phyloP scores from a whole-genome alignment of 495 filamentous ascomycete species.

The Trichocladium antarcticum region DNA sequence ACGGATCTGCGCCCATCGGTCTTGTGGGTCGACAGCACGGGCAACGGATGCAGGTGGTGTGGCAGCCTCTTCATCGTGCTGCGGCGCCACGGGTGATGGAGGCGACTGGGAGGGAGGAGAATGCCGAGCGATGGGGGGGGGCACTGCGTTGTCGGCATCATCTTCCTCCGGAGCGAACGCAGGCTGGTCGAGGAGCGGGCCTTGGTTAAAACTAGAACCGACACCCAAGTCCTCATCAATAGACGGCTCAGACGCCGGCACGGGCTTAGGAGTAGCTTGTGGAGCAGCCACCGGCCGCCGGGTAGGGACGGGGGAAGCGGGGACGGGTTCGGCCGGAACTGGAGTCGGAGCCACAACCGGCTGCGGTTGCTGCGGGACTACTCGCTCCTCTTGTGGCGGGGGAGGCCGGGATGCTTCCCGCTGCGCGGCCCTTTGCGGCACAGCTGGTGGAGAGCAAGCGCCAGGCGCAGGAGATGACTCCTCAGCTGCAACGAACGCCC shows the following conservation, averaged over 20 bases:
- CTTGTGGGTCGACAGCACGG: constrained; percentile 36
- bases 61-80: neutral
- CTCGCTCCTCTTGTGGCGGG: constrained; percentile 23
- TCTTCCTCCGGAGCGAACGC: constrained; percentile 66
- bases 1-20: constrained; percentile 89
- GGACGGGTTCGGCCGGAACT: neutral
- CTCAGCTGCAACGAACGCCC: constrained; percentile 21
- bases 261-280: constrained; percentile 14
- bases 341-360: constrained; percentile 3
- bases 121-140: constrained; percentile 33
- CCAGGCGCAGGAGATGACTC: constrained; percentile 17
- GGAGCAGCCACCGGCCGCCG: constrained; percentile 2
- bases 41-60: neutral
- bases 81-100: constrained; percentile 19
- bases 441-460: constrained; percentile 16
- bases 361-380: constrained; percentile 7
- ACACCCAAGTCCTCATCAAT: constrained; percentile 48
- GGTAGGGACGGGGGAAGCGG: neutral
- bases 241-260: constrained; percentile 41
- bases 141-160: constrained; percentile 34
- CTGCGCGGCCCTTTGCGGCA: constrained; percentile 20
- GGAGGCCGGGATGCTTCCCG: constrained; percentile 17
- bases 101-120: constrained; percentile 10
- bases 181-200: constrained; percentile 75
- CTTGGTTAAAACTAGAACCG: constrained; percentile 74